Evolutionary conservation across 2,329 filamentous ascomycete genomes (phyloP), one percentile per base, ranked within the genome.

Genomic region (Fusarium dimerum): DNA sequence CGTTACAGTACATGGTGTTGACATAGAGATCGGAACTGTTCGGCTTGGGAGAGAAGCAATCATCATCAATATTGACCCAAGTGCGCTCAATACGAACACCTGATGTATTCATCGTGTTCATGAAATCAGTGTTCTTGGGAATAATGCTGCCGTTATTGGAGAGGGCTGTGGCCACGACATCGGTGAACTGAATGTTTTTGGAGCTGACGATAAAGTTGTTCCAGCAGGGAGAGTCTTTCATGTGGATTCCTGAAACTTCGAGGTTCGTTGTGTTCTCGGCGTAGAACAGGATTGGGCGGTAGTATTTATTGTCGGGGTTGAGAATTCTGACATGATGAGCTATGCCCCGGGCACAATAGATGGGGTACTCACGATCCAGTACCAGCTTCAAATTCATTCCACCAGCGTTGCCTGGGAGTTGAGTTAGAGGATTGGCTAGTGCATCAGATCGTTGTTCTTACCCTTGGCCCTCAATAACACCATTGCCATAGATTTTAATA

Each of bases 211-310:
- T 72, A 59, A 85, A 86, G 62, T 83, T 86, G 2, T 79, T 84
- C 83, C 83, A 86, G 71, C 81, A 84, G 1, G 83, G 83, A 1
- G 81, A 84, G 65, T 84, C 80, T 53, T 83, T 78, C 59, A 85
- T 76, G 15, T 79, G 78, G 48, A 86, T 82, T 1, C 83, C 83
- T 36, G 79, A 76, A 6, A 86, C 75, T 4, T 75, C 75, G 3
- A 86, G 65, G 18, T 83, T 79, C 5, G 82, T 85, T 1, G 81
- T 78, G 44, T 85, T 85, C 64, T 85, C 80, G 0, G 81, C 83
- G 38, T 84, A 73, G 69, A 86, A 86, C 3, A 86, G 73, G 29
- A 85, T 81, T 0, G 83, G 83, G 0, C 83, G 78, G 32, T 81
- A 76, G 59, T 80, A 86, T 2, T 72, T 74, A 61, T 86, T 85